Percentiles rank a stretch among this genome's conserved stretches.
These are phyloP conservation scores for Circinella umbellata DNA, from an alignment of 371 early-diverging fungal genomes.

Conservation along the genomic window DNA sequence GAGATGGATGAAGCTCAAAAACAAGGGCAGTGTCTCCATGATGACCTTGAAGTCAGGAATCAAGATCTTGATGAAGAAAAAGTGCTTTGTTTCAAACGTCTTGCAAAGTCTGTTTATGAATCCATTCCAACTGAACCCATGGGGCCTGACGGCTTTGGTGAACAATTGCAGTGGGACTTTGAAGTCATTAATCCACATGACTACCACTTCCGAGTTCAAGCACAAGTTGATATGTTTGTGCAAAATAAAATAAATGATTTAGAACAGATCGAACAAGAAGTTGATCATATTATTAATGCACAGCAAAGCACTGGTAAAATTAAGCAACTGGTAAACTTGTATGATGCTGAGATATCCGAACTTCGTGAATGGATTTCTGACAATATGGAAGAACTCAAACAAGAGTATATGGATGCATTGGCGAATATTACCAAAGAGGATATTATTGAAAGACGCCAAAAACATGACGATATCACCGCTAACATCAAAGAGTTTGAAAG, in stretches of 20 bases:
- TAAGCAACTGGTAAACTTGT: conserved; percentile 32
- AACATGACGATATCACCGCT: not conserved
- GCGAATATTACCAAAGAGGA: not conserved
- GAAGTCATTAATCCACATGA: conserved; percentile 17
- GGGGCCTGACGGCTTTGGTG: not conserved
- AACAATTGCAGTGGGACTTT: conserved; percentile 22
- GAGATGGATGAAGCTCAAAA: conserved; percentile 15
- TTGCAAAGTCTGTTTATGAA: not conserved
- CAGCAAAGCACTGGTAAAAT: conserved; percentile 32
- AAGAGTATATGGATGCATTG: conserved; percentile 3
- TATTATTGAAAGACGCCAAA: not conserved
- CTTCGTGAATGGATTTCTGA: conserved; percentile 40
- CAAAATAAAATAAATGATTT: conserved; percentile 20
- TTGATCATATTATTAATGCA: conserved; percentile 14
- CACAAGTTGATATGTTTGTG: conserved; percentile 22
- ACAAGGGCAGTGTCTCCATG: conserved; percentile 30
- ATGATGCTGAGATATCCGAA: conserved; percentile 33
- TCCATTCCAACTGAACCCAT: not conserved
- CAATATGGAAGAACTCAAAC: conserved; percentile 16
- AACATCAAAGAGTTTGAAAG: conserved; percentile 11
- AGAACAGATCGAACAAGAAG: conserved; percentile 16
- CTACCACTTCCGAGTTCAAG: conserved; percentile 17
- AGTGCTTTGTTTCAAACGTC: conserved; percentile 6
- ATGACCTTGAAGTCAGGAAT: conserved; percentile 14
- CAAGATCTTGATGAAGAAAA: conserved; percentile 1